Evolutionary conservation across 495 filamentous ascomycete species (phyloP), one percentile per base, ranked within the genome.

Genomic region (Penicillium robsamsonii): DNA sequence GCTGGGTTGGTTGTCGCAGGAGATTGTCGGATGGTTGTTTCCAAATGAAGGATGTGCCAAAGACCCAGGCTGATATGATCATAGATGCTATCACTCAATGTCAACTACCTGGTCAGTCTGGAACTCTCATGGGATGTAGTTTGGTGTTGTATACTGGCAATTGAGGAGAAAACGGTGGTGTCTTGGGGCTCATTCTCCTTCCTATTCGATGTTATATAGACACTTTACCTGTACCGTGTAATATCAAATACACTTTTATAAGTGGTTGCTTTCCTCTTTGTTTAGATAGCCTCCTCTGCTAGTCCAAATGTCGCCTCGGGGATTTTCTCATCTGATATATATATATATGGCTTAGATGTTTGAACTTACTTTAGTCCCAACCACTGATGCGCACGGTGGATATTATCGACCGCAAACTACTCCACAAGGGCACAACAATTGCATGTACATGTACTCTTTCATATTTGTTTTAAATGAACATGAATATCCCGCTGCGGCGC

Each of bases 61-160:
- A 61, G 31, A 50, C 55, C 1, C 50, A n/a, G 41, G 44, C 42
- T 12, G 64, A 70, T 17, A n/a, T 54, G 46, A 62, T 67, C 51
- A 55, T 59, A 45, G 64, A 67, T 15, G 52, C 46, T 46, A 7
- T 68, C 4, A 53, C 55, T 17, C 67, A 41, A 63, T 17, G 24
- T n/a, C 17, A 37, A 1, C 3, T 17, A 5, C n/a, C n/a, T n/a
- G n/a, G n/a, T n/a, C n/a, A n/a, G n/a, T n/a, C n/a, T n/a, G n/a
- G n/a, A n/a, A n/a, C n/a, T n/a, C n/a, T n/a, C n/a, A n/a, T n/a
- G n/a, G n/a, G 22, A 22, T 22, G 22, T 22, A 22, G 22, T 22
- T 22, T 22, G 22, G 22, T 22, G 22, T 37, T 18, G 11, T 46
- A 46, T 29, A 25, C 35, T 53, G 48, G 31, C 4, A 22, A 38